A percentile compares a stretch with the other conserved stretches of the same genome.
phyloP scores from a whole-genome alignment of 2,329 filamentous ascomycete species.

The Ambrosiella beaveri region DNA sequence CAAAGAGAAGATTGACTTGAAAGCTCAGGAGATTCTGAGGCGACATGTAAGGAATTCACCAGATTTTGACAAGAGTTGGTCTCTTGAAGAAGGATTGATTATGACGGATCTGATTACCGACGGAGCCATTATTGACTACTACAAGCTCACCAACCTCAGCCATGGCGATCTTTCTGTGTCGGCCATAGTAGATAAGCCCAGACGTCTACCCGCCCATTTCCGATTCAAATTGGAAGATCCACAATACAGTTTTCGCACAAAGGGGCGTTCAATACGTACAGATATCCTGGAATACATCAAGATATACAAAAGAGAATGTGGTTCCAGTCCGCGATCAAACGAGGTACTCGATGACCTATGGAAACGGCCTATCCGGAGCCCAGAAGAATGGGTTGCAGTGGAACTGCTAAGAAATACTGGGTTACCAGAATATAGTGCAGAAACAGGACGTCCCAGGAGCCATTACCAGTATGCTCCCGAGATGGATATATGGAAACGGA shows the following conservation, averaged over 20 bases:
- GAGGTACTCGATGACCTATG: constrained; percentile 1
- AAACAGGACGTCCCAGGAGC: not conserved
- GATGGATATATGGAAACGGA: not conserved
- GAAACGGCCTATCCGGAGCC: not conserved
- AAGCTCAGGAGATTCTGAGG: not conserved
- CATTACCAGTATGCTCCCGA: not conserved
- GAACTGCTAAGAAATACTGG: constrained; percentile 2
- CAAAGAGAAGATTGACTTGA: not conserved
- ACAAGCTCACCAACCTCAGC: too few species aligned
- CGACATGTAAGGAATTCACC: not conserved
- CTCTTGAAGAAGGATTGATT: constrained; percentile 4
- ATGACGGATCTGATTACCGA: not conserved
- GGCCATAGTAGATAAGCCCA: not conserved
- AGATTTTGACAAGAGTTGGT: constrained; percentile 8
- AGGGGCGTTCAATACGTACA: not conserved
- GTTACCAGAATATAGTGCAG: not conserved
- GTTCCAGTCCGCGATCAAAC: not conserved
- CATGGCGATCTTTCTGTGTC: too few species aligned
- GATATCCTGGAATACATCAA: constrained; percentile 11
- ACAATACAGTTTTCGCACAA: not conserved
- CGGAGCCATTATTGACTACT: too few species aligned
- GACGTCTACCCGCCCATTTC: not conserved
- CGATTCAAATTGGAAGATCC: not conserved
- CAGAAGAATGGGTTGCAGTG: constrained; percentile 6
- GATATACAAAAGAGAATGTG: not conserved